Evolutionary conservation across 306 rosid genomes (phyloP), one percentile per base, ranked within the genome.

Genomic region (Lotus japonicus): DNA sequence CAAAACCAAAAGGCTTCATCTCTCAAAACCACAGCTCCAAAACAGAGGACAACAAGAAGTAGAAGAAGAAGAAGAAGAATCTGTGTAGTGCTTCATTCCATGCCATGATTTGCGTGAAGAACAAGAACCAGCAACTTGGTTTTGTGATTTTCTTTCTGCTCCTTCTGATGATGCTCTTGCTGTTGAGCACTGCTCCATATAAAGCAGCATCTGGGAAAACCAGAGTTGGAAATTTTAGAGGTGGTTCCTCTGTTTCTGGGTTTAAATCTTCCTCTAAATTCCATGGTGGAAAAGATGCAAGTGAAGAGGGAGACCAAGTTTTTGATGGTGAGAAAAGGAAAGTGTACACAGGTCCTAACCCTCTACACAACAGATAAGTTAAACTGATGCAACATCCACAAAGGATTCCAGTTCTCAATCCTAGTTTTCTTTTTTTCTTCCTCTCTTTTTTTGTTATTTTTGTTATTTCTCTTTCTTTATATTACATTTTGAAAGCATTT

Each of bases 341-440:
- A 74, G 87, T 90, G 49, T 84, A 84, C 83, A 90, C 97, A 18
- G 97, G 97, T 59, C 97, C 97, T 38, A 90, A 90, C 67, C 97
- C 97, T 84, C 85, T 90, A 49, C 97, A 91, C 60, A 91, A 91
- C 86, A 88, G 96, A 88, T 88, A 82, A 88, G 85, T 82, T 73
- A 16, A 66, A 53, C 39, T 52, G 62, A 28, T 64, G 71, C 57
- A 60, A 63, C 63, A 48, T 21, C 33, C 21, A 36, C 21, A 44
- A 11, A 51, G 13, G 7, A 11, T 58, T 74, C n/a, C 1, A 10
- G 39, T 51, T 53, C 31, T 78, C 41, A 66, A 58, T 78, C 46
- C 80, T 41, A 28, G 63, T 38, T 68, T 48, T 70, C 50, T 52
- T 48, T 12, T 12, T 55, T 80, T 21, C 26, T 21, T 21, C 26